Evolutionary conservation across 495 filamentous ascomycete species (phyloP), one percentile per base, ranked within the genome.

Genomic region (Xylaria telfairii): DNA sequence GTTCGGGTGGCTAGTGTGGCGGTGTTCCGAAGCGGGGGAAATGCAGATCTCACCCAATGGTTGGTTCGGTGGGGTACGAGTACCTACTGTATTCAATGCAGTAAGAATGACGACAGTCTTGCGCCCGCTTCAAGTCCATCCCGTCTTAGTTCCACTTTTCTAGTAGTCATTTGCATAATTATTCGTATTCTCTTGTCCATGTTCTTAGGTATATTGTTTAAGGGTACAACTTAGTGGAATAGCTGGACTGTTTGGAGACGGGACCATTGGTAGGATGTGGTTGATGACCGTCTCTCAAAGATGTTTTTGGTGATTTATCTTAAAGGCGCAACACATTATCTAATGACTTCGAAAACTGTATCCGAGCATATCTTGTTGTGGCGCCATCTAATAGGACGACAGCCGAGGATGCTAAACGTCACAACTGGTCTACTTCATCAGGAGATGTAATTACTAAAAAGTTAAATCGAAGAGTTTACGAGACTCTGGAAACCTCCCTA

Each of bases 301-400:
- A 77, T 13, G 72, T 89, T 49, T 80, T 85, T 44, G 39, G 68
- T 8, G 66, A 68, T 32, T 39, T 46, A 32, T 68, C 53, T 15
- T 6, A 4, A 7, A 26, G 41, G 4, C 19, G 28, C 72, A 77
- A 77, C 10, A 56, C 75, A 0, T 78, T 89, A 8, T 79, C 82
- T 28, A 26, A 71, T 0, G 71, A 81, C 39, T 82, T 87, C 4
- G 83, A 83, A 71, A 80, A 87, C 30, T 92, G 92, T 67, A 77
- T 92, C 46, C 80, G 74, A 17, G 78, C 75, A 26, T 83, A 91
- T 30, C 80, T 92, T 0, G 78, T 83, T 9, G 76, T 86, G 4
- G 82, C 90, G 56, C 86, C 88, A 66, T 69, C 72, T 0, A 49
- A 74, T 42, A 83, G 91, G 32, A 82, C 90, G 78, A 84, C 83